Evolutionary conservation across 2,329 filamentous ascomycete genomes (phyloP), one percentile per base, ranked within the genome.

Genomic region (Mycosphaerelloides madeirae): DNA sequence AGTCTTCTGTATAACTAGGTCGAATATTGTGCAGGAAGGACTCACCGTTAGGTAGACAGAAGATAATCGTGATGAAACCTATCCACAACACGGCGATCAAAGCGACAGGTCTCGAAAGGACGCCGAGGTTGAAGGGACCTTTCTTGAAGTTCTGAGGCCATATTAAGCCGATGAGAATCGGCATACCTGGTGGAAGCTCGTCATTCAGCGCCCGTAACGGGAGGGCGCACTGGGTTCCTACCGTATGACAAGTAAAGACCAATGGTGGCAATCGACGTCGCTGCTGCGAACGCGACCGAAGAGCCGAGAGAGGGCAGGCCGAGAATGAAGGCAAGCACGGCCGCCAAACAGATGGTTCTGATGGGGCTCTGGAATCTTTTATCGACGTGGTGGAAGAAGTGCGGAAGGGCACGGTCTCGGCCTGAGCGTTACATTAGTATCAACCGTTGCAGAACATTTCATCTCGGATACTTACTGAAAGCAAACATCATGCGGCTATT

Each of bases 401-500:
- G 58, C 25, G 69, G 75, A 58, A 80, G 73, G 14, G 76, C 77
- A n/a, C 73, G 67, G 52, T 80, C 77, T 13, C 77, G 68, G 20
- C 32, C 44, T 46, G 29, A 12, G 12, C 9, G 15, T 11, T 14
- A 2, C 8, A 25, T 43, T 6, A 38, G 39, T 32, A 14, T n/a
- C 19, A 15, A 11, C 41, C 14, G 41, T 3, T 20, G 14, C 6
- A 37, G 4, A 11, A 22, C 3, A 9, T 25, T 25, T 12, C 8
- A 4, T 3, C 19, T 28, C 0, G 72, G 18, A 9, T 6, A 37
- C 38, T 28, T 40, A 46, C 47, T 67, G 53, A 80, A 79, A 1
- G 75, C 75, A 53, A 78, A 80, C 74, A 79, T 79, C 77, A 79
- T 80, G 19, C 77, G 68, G 31, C 69, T 73, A 55, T 79, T 79